Evolutionary conservation across 1,139 yeast genomes (phyloP).

Genomic region (Suhomyces taliae): DNA sequence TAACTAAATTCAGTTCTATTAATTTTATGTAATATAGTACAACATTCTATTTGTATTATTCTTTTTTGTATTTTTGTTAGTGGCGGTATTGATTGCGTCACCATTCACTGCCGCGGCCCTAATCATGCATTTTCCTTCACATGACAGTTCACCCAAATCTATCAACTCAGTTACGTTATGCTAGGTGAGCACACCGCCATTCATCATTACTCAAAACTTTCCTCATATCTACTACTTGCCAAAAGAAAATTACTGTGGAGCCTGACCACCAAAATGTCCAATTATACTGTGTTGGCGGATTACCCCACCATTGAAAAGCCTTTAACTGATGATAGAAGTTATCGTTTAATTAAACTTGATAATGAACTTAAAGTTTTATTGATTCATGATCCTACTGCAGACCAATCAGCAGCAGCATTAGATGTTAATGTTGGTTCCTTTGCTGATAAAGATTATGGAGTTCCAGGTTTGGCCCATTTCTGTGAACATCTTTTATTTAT

Average conservation of each 20-base stretch:
- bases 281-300: conserved; percentile 12
- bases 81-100: too few species aligned
- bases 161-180: too few species aligned
- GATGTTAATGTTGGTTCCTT: conserved; percentile 92
- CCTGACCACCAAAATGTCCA: conserved; percentile 3
- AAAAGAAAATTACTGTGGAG: not conserved
- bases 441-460: conserved; percentile 64
- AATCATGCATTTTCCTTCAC: too few species aligned
- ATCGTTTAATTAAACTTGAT: conserved; percentile 60
- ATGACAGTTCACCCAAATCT: too few species aligned
- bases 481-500: conserved; percentile 93
- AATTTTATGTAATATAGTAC: too few species aligned
- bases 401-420: conserved; percentile 88
- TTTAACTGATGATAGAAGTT: conserved; percentile 70
- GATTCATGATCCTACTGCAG: conserved; percentile 82
- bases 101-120: too few species aligned
- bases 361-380: conserved; percentile 73
- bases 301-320: conserved; percentile 50
- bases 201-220: too few species aligned
- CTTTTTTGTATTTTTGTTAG: too few species aligned
- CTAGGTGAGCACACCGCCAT: too few species aligned
- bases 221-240: not conserved
- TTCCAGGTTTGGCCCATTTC: conserved; percentile 93
- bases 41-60: too few species aligned
- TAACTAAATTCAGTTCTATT: too few species aligned